phyloP scores from a whole-genome alignment of 1,284 basidiomycete genomes.

The Farysia itapuensis region DNA sequence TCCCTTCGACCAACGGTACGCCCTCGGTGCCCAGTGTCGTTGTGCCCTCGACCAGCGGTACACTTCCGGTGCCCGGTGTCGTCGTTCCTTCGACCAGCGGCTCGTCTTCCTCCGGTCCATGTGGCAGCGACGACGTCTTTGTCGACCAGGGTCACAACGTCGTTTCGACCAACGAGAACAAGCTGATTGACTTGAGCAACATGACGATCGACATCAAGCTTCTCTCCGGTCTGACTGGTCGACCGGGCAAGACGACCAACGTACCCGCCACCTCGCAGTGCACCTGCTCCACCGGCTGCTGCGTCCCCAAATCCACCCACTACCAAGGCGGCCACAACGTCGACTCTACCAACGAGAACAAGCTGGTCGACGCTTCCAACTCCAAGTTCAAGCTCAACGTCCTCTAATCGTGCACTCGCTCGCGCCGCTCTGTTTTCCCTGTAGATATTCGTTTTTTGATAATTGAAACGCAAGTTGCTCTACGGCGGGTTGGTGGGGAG shows the following conservation, averaged over 20 bases:
- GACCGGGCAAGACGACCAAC: constrained; percentile 8
- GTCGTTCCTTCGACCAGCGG: neutral
- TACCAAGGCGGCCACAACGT: constrained; percentile 39
- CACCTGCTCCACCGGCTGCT: constrained; percentile 20
- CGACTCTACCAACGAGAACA: constrained; percentile 23
- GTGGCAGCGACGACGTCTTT: constrained; percentile 17
- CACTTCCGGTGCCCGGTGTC: neutral
- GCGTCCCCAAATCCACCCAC: constrained; percentile 20
- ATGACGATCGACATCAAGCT: constrained; percentile 18
- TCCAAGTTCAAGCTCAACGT: constrained; percentile 31
- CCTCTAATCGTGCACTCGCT: constrained; percentile 4
- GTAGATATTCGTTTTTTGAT: too few species aligned
- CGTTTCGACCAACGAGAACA: constrained; percentile 27
- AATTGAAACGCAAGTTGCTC: too few species aligned
- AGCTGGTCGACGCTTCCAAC: constrained; percentile 20
- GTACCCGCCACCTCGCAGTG: constrained; percentile 19
- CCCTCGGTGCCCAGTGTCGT: neutral
- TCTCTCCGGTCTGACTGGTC: constrained; percentile 13
- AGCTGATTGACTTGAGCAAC: constrained; percentile 27
- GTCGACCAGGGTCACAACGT: constrained; percentile 40
- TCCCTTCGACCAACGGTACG: neutral
- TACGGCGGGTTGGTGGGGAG: constrained; percentile 25
- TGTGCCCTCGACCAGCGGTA: neutral
- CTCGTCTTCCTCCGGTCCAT: neutral
- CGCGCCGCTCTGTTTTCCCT: too few species aligned